Evolutionary conservation across 202 grass and related monocot species (phyloP), one percentile per base, ranked within the genome.

Genomic region (Zizania palustris): DNA sequence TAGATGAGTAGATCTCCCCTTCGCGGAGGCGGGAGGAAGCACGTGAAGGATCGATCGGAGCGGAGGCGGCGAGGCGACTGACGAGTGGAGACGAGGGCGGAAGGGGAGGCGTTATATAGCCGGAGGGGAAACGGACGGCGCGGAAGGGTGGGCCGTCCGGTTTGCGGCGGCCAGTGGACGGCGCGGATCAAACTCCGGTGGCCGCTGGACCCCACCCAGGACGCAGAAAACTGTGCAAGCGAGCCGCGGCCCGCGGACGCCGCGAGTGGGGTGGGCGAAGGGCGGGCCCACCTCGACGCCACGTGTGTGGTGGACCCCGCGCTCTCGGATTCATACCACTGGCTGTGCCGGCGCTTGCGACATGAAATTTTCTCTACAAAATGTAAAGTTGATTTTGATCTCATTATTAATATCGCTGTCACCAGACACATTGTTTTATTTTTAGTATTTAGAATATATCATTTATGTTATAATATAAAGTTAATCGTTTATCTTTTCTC

Each of bases 191-290:
- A 48, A 78, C 39, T 28, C 58, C 21, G 42, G 11, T 45, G 57
- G 57, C 53, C 4, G 56, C 33, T 22, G 67, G 56, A 48, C 46
- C 64, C 36, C 21, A 2, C 55, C 21, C 14, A 14, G 58, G 80
- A 79, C 80, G 80, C 33, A 57, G 85, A 80, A 69, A 79, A 44
- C 28, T 46, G 80, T 67, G 22, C 28, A 72, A 58, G 59, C 33
- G 5, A 60, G 20, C 69, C 18, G 69, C n/a, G n/a, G n/a, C n/a
- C n/a, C n/a, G n/a, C n/a, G 63, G 75, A 54, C 81, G 63, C 35
- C 45, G 69, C 79, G 45, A 38, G 16, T 63, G 36, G 50, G 14
- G 18, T 11, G 11, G 18, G 54, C 5, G 50, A 9, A 16, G 2
- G n/a, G 4, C 0, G 62, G 75, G 19, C 69, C 70, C 83, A 11